A percentile compares a stretch with the other conserved stretches of the same genome.
Conservation (phyloP, 2,329 filamentous ascomycete genomes). For the Fusarium burgessii region DNA sequence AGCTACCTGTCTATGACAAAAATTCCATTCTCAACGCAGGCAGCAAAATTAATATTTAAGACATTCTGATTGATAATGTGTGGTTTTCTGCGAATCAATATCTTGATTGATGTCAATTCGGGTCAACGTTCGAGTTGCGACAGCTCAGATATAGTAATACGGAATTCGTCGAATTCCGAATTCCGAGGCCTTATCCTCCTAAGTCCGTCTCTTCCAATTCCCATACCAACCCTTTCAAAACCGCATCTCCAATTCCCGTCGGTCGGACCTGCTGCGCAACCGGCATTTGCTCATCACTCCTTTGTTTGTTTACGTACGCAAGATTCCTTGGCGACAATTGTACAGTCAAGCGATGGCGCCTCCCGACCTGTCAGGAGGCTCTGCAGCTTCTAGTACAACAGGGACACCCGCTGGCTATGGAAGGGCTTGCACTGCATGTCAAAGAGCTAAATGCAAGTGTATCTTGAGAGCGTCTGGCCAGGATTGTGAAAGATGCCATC, state of each 20-base stretch:
- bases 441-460: constrained; percentile 62
- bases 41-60: not conserved
- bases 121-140: constrained; percentile 5
- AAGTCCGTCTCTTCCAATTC: constrained; percentile 26
- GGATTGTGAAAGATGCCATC: constrained; percentile 57
- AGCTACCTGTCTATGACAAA: not conserved
- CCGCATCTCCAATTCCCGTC: constrained; percentile 21
- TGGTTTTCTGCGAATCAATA: not conserved
- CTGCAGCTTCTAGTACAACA: constrained; percentile 12
- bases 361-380: constrained; percentile 21
- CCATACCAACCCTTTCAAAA: constrained; percentile 7
- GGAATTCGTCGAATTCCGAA: constrained; percentile 28
- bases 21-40: not conserved
- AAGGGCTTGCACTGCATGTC: constrained; percentile 60
- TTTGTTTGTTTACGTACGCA: constrained; percentile 1
- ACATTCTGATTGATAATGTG: not conserved
- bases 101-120: not conserved
- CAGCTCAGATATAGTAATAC: constrained; percentile 8
- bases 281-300: constrained; percentile 31
- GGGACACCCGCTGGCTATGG: constrained; percentile 57
- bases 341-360: constrained; percentile 40
- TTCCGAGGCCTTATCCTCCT: not conserved
- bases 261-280: constrained; percentile 16
- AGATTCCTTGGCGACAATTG: not conserved
- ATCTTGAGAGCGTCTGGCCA: constrained; percentile 52